Evolutionary conservation across 306 rosid species (phyloP).

Genomic region (Styphnolobium japonicum): DNA sequence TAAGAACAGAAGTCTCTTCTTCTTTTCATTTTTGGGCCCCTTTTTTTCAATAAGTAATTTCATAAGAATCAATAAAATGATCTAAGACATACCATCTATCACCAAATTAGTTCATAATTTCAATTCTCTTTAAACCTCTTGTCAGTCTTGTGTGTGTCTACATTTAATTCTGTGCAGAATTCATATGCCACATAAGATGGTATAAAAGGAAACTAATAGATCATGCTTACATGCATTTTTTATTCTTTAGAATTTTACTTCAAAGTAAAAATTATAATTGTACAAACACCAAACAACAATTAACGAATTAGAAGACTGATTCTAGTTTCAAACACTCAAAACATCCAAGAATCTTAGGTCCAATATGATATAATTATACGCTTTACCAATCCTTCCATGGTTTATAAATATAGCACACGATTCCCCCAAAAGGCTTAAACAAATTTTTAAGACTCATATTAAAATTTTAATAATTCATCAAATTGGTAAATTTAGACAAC

Average conservation of each 20-base stretch:
- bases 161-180: background rate
- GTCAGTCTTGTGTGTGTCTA: background rate
- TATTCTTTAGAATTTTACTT: background rate
- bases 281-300: background rate
- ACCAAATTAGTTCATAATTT: background rate
- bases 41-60: background rate
- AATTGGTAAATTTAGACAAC: background rate
- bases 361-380: background rate
- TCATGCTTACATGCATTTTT: background rate
- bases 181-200: background rate
- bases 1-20: background rate
- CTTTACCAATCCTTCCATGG: background rate
- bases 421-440: background rate
- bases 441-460: background rate
- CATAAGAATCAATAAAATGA: background rate
- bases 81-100: background rate
- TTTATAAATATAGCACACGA: conserved; percentile 8
- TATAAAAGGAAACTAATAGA: background rate
- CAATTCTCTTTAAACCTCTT: background rate
- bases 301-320: background rate
- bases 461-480: background rate
- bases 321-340: background rate
- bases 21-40: background rate
- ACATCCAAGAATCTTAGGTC: background rate
- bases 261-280: background rate